Evolutionary conservation across 2,329 filamentous ascomycete species (phyloP).

Genomic region (Fusarium albosuccineum): DNA sequence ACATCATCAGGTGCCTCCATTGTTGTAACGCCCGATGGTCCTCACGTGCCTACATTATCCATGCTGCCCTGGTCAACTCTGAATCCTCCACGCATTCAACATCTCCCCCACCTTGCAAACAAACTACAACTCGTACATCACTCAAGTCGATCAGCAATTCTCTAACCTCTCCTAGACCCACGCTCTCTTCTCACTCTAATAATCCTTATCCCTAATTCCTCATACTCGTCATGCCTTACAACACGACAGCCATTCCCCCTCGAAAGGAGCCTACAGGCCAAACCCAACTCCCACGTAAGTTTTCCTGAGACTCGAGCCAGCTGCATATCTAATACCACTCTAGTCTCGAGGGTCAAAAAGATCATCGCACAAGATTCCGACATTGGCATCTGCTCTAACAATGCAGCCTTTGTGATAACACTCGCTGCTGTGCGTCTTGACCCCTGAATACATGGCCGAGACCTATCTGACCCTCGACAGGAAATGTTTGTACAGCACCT

Average conservation of each 20-base stretch:
- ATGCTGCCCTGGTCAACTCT: background rate
- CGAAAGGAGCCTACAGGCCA: conserved; percentile 87
- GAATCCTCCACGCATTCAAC: conserved; percentile 1
- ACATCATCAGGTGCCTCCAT: no score
- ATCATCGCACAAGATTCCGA: conserved; percentile 92
- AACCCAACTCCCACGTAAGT: conserved; percentile 85
- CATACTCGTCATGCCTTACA: conserved; percentile 80
- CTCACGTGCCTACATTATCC: no score
- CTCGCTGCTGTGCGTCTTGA: conserved; percentile 80
- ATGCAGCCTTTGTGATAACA: conserved; percentile 93
- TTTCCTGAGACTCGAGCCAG: conserved; percentile 16
- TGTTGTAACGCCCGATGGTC: no score
- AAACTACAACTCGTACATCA: background rate
- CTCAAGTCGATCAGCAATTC: background rate
- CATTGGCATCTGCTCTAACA: conserved; percentile 87
- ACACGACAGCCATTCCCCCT: conserved; percentile 85
- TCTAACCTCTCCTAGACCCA: conserved; percentile 15
- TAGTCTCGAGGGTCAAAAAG: conserved; percentile 95
- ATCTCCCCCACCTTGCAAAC: conserved; percentile 7
- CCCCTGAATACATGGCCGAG: background rate
- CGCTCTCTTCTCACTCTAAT: background rate
- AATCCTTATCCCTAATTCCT: background rate
- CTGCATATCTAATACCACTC: conserved; percentile 5
- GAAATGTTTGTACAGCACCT: conserved; percentile 98
- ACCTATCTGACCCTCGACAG: conserved; percentile 56